These are phyloP conservation scores for Macadamia integrifolia DNA, from an alignment of 164 flowering plant genomes.

Conservation along the genomic window DNA sequence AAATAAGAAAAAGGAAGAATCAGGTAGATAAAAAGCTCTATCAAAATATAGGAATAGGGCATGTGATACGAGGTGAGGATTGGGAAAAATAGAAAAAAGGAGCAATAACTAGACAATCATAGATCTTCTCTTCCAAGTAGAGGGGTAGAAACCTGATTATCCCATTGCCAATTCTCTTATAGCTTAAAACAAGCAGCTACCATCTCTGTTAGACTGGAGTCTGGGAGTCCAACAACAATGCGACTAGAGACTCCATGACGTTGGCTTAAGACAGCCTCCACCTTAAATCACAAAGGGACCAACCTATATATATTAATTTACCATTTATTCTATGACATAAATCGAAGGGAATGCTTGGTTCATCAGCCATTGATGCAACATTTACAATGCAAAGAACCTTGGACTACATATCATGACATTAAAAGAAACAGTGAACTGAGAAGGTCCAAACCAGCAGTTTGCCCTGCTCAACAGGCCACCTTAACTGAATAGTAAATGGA, in stretches of 20 bases:
- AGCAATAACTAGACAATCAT: slow-evolving; percentile 26
- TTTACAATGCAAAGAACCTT: too few relatives aligned
- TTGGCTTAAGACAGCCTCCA: slow-evolving; percentile 55
- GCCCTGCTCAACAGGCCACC: too few relatives aligned
- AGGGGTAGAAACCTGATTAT: slow-evolving; percentile 10
- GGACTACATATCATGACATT: too few relatives aligned
- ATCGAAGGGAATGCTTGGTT: too few relatives aligned
- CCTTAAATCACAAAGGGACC: slow-evolving; percentile 32
- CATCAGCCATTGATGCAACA: too few relatives aligned
- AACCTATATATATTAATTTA: background rate
- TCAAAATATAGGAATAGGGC: background rate
- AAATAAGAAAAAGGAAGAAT: too few relatives aligned
- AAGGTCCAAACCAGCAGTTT: too few relatives aligned
- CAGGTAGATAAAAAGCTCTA: too few relatives aligned
- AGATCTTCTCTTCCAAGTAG: slow-evolving; percentile 5
- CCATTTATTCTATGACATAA: background rate
- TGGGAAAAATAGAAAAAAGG: too few relatives aligned
- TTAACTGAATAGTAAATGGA: too few relatives aligned
- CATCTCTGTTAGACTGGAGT: slow-evolving; percentile 65
- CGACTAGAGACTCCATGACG: slow-evolving; percentile 59
- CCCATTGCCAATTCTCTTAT: slow-evolving; percentile 61
- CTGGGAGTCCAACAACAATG: slow-evolving; percentile 65
- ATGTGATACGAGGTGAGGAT: slow-evolving; percentile 40
- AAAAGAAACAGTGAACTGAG: too few relatives aligned
- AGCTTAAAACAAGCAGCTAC: slow-evolving; percentile 66